Percentiles rank a stretch among this genome's conserved stretches.
phyloP scores from a whole-genome alignment of 2,329 filamentous ascomycete genomes.

The Graphilbum fragrans region DNA sequence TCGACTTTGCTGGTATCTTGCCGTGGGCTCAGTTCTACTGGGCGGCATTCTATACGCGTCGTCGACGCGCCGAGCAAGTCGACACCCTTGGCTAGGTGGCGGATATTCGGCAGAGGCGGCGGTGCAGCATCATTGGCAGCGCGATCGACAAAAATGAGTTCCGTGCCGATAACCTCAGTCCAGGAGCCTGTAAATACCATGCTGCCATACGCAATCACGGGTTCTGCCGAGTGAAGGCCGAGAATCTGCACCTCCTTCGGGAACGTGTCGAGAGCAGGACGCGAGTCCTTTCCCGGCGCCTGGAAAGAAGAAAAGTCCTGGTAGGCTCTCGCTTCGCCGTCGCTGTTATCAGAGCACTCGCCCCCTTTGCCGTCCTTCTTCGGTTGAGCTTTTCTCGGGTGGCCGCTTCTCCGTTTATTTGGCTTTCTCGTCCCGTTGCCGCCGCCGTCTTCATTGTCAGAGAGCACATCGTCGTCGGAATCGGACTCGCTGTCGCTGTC shows the following conservation, averaged over 20 bases:
- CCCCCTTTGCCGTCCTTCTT: no score
- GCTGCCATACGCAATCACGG: constrained; percentile 68
- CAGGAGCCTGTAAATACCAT: constrained; percentile 70
- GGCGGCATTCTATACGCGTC: constrained; percentile 9
- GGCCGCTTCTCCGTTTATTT: no score
- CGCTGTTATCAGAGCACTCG: no score
- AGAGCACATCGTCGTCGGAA: no score
- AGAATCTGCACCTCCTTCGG: constrained; percentile 59
- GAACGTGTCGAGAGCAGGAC: constrained; percentile 2
- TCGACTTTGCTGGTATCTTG: neutral
- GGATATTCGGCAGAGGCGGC: neutral
- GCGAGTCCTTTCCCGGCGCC: constrained; percentile 11
- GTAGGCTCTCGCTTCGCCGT: no score
- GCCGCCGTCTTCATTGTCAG: no score
- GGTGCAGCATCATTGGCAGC: constrained; percentile 12
- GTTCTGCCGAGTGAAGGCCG: constrained; percentile 66
- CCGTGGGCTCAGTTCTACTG: constrained; percentile 7
- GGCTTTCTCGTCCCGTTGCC: no score
- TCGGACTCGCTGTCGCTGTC: constrained; percentile 12
- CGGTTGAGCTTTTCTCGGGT: no score
- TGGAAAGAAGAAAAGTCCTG: no score
- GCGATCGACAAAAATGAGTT: constrained; percentile 56
- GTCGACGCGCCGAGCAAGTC: constrained; percentile 17
- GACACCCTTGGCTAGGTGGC: constrained; percentile 8
- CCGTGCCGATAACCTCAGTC: constrained; percentile 74